Conservation (phyloP, 2,329 filamentous ascomycete species). For the Colletotrichum falcatum region DNA sequence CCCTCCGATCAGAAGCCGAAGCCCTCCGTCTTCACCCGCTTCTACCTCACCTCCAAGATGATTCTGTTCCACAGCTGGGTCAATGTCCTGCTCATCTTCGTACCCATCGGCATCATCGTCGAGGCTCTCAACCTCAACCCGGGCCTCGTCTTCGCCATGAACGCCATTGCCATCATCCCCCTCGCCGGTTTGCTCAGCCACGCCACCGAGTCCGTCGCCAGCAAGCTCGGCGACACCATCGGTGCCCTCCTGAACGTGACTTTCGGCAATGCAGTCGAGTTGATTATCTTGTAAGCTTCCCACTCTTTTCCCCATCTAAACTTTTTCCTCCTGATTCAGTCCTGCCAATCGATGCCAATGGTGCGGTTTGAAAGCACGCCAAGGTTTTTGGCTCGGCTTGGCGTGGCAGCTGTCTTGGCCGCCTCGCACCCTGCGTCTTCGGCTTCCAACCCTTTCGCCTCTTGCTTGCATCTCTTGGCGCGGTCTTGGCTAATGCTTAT, state of each 20-base stretch:
- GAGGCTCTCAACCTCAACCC: conserved; percentile 63
- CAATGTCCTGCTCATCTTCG: conserved; percentile 82
- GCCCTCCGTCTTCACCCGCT: conserved; percentile 30
- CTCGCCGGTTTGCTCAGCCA: conserved; percentile 78
- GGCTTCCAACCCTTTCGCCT: conserved; percentile 17
- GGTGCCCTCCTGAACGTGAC: conserved; percentile 81
- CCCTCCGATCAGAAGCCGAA: conserved; percentile 35
- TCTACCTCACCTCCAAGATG: conserved; percentile 51
- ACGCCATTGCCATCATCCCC: conserved; percentile 80
- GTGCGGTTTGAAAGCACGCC: conserved; percentile 11
- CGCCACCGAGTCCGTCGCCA: conserved; percentile 81
- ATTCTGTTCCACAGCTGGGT: conserved; percentile 79
- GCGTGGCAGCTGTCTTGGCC: conserved; percentile 34
- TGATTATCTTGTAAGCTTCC: conserved; percentile 77
- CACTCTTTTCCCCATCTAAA: background rate
- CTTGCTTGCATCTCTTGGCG: conserved; percentile 32
- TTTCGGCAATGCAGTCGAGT: conserved; percentile 82
- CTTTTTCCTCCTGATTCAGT: background rate
- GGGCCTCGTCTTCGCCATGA: conserved; percentile 77
- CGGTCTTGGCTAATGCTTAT: conserved; percentile 35
- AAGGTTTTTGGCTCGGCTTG: conserved; percentile 10
- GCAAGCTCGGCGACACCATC: conserved; percentile 77
- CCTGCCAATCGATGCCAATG: background rate
- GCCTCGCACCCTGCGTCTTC: conserved; percentile 34
- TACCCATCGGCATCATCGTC: conserved; percentile 79